Conservation (phyloP, 2,329 filamentous ascomycete genomes). For the Monosporascus sp. region DNA sequence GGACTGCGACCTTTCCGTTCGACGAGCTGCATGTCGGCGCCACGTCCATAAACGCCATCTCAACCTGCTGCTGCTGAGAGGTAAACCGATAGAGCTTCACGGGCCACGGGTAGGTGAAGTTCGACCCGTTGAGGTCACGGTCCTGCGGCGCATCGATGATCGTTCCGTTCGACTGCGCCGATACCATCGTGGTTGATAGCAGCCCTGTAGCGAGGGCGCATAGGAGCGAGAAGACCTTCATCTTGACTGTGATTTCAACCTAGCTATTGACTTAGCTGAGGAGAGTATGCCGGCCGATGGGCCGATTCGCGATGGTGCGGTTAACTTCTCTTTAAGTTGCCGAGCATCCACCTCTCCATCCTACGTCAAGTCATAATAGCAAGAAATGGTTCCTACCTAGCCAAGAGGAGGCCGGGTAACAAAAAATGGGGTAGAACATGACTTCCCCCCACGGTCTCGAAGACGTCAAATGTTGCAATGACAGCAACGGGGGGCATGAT, state of each 20-base stretch:
- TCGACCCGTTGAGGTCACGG: conserved; percentile 41
- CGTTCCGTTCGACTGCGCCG: conserved; percentile 9
- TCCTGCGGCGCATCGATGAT: conserved; percentile 33
- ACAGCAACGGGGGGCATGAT: background rate
- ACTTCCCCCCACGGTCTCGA: background rate
- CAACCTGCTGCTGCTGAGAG: conserved; percentile 41
- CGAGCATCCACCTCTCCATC: no score
- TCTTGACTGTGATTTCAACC: conserved; percentile 1
- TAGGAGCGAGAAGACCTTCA: conserved; percentile 13
- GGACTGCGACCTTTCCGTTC: conserved; percentile 38
- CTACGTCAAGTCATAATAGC: no score
- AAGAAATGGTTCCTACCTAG: no score
- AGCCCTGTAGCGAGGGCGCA: conserved; percentile 9
- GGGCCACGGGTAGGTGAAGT: conserved; percentile 49
- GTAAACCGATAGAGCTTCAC: conserved; percentile 42
- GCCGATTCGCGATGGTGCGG: no score
- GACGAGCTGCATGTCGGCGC: conserved; percentile 23
- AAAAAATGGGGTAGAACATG: no score
- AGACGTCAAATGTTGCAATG: background rate
- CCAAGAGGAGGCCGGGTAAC: no score
- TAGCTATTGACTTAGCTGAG: no score
- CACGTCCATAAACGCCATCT: conserved; percentile 54
- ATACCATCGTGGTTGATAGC: conserved; percentile 5
- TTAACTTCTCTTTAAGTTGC: no score
- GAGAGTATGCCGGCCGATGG: no score